Base-by-base conservation (phyloP, 805 yeast species). In the Schizosaccharomyces osmophilus region DNA sequence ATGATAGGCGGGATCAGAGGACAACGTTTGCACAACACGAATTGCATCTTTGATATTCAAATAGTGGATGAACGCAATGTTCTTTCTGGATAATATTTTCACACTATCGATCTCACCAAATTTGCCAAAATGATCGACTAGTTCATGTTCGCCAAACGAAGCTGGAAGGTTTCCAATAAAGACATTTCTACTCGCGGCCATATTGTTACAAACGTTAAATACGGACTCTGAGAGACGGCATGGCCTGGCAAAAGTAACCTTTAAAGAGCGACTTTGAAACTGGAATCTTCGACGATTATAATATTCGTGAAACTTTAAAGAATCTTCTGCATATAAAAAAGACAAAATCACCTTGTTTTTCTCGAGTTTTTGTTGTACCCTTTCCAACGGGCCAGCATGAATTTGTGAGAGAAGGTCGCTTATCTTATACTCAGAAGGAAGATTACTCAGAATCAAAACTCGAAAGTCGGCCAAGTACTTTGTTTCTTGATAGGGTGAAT, bases 231-330 rank as follows among this genome's bases (percentile, higher is more conserved):
- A 77, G 1, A 94, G 85, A 63, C 81, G 82, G 43, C 87, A 80
- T 1, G 87, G 82, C 66, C 84, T 84, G 22, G 95, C 96, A 97
- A 97, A 93, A 13, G 95, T 95, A 63, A 90, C 79, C 68, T 87
- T 81, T 62, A 89, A 80, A 67, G 85, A 95, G 65, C 84, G 82
- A 59, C 87, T 87, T 66, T 81, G 82, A 63, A 93, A 84, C 54
- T 83, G 80, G 65, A 88, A 76, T 69, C 89, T 81, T 69, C 87
- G 87, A 69, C 90, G 77, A 61, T 86, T 83, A 48, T 95, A 94
- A 73, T 89, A 97, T 0, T 95, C 86, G 72, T 88, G 96, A 74
- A 93, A 93, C 65, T 87, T 79, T 63, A 87, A 75, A 0, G 97
- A 97, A 41, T 93, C 79, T 65, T 85, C 83, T 70, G 84, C 90